Evolutionary conservation across 2,329 filamentous ascomycete genomes (phyloP).

Genomic region (Diaporthe sp.): DNA sequence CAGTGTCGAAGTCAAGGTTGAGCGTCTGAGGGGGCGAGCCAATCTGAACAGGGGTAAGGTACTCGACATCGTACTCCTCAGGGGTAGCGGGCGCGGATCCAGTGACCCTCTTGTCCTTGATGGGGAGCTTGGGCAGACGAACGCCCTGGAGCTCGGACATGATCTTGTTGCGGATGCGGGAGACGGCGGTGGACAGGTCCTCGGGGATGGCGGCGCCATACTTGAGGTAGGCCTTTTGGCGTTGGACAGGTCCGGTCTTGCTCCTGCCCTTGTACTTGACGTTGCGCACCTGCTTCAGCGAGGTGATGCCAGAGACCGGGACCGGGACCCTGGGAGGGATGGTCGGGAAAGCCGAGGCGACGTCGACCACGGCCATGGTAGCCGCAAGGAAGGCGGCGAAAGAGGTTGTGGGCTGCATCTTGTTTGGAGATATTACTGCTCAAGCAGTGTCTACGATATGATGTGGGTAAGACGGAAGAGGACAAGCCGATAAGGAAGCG

Average conservation of each 20-base stretch:
- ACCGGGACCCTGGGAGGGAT: conserved; percentile 28
- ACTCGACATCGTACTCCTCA: conserved; percentile 47
- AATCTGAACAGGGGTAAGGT: conserved; percentile 47
- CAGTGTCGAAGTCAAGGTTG: conserved; percentile 57
- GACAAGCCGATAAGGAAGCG: neutral
- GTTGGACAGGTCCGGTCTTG: conserved; percentile 46
- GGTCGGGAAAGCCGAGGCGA: conserved; percentile 35
- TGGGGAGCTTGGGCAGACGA: conserved; percentile 19
- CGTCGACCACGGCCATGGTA: conserved; percentile 34
- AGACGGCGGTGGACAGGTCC: conserved; percentile 44
- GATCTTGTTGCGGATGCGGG: conserved; percentile 37
- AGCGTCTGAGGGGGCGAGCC: conserved; percentile 54
- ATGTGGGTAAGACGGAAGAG: neutral
- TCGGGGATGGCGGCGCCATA: conserved; percentile 48
- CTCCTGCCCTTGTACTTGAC: conserved; percentile 43
- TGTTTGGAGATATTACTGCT: neutral
- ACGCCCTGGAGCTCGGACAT: conserved; percentile 30
- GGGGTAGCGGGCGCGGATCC: conserved; percentile 44
- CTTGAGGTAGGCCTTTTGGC: conserved; percentile 52
- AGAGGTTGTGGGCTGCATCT: conserved; percentile 33
- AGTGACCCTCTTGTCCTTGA: conserved; percentile 41
- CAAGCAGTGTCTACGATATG: conserved; percentile 1
- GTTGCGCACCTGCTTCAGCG: conserved; percentile 37
- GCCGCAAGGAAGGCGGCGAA: conserved; percentile 36
- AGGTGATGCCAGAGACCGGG: conserved; percentile 32